Base-by-base conservation (phyloP, 176 grass and related monocot genomes). In the Lolium rigidum region DNA sequence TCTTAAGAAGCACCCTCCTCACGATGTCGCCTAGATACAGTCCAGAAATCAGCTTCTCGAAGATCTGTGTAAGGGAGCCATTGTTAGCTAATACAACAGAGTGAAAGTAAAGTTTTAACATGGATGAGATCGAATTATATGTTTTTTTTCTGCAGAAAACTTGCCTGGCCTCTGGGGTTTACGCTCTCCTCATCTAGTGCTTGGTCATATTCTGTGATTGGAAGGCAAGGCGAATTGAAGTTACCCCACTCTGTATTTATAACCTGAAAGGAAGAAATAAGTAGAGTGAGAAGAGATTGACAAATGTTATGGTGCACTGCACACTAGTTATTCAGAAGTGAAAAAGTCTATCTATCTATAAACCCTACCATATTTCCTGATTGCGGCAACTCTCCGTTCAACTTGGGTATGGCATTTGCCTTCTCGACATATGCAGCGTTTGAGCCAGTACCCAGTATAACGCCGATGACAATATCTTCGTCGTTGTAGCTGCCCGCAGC, bases 1-100 rank as follows among this genome's bases (percentile, higher is more conserved):
- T 86, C 65, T 95, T 98, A 18, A 93, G 80, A 21, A 98, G 78
- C 44, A 93, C 91, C 46, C 93, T 81, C 71, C 95, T 89, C 7
- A 98, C 93, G 17, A 95, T 88, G 65, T 95, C 95, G 11, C 95
- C 95, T 0, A 98, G 84, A 66, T 98, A 98, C 91, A 95, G 82
- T 17, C 95, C 91, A 0, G 95, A 92, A 70, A 98, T 83, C 77
- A 94, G 50, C 80, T 98, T 98, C 88, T 98, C 93, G 16, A 90
- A 95, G 70, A 94, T 90, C 93, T 95, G 86, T 10, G 39, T 35
- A 64, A 74, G 22, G 1, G 77, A 55, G 48, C 4, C 9, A 69
- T 8, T 20, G 58, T 58, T 81, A 39, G 16, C 7, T 43, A 43
- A 7, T 1, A 6, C 7, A 43, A 52, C 17, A 73, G 2, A 7